Conservation (phyloP, 139 green algal genomes). For the Coelastrella sp. region DNA sequence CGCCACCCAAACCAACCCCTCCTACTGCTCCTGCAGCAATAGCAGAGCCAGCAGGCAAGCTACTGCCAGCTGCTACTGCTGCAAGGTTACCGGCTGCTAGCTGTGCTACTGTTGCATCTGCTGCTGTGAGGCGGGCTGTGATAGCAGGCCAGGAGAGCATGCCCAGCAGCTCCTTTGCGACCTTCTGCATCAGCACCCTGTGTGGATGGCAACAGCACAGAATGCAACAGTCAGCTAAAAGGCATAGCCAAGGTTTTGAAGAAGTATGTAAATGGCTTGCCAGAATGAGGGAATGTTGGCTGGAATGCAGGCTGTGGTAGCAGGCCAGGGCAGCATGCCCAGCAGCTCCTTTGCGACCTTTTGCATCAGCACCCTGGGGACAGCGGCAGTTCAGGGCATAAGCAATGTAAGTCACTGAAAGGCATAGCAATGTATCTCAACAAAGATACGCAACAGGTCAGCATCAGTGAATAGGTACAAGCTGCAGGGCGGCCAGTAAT, state of each 20-base stretch:
- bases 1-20: background rate
- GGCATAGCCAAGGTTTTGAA: too few species aligned
- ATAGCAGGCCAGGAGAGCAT: slow-evolving; percentile 54
- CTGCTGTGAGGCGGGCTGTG: slow-evolving; percentile 50
- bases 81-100: slow-evolving; percentile 39
- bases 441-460: too few species aligned
- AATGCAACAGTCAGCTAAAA: too few species aligned
- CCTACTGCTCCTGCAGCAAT: background rate
- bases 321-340: slow-evolving; percentile 54
- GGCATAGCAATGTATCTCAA: too few species aligned
- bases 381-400: background rate
- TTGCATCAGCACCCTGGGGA: slow-evolving; percentile 78
- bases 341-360: slow-evolving; percentile 85
- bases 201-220: background rate
- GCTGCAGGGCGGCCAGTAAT: too few species aligned
- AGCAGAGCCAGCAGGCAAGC: background rate
- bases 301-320: slow-evolving; percentile 42
- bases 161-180: slow-evolving; percentile 78
- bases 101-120: slow-evolving; percentile 20
- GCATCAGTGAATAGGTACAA: too few species aligned
- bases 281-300: too few species aligned
- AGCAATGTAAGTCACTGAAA: background rate
- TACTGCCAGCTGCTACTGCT: slow-evolving; percentile 19
- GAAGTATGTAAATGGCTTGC: too few species aligned
- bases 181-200: slow-evolving; percentile 86